These are phyloP conservation scores for Boletus patriciae DNA, from an alignment of 768 basidiomycete genomes.

Conservation along the genomic window DNA sequence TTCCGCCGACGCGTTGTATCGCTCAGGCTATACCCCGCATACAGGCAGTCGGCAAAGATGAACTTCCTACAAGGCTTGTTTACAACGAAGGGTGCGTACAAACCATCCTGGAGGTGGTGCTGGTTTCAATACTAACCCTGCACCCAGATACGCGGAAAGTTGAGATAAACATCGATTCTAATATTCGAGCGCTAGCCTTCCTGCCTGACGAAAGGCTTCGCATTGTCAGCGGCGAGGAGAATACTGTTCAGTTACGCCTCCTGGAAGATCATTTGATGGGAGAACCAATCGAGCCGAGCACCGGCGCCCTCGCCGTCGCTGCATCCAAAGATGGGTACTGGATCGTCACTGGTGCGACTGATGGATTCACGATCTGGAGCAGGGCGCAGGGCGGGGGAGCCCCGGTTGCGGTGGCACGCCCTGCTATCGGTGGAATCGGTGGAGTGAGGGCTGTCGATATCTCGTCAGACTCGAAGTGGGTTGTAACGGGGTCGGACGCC, in stretches of 20 bases:
- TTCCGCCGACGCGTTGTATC: not conserved
- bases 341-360: conserved; percentile 6
- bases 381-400: not conserved
- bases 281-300: conserved; percentile 4
- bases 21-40: not conserved
- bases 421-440: conserved; percentile 1
- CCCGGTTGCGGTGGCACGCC: not conserved
- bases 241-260: conserved; percentile 6
- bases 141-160: not conserved
- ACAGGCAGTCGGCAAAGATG: not conserved
- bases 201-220: not conserved
- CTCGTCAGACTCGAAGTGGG: conserved; percentile 21
- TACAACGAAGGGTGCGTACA: not conserved
- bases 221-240: conserved; percentile 16
- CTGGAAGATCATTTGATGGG: conserved; percentile 7
- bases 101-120: not conserved
- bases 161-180: conserved; percentile 4
- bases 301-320: conserved; percentile 6
- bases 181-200: conserved; percentile 15
- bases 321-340: conserved; percentile 10
- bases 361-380: conserved; percentile 17
- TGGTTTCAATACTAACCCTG: not conserved
- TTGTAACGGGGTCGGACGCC: conserved; percentile 18
- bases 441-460: conserved; percentile 18
- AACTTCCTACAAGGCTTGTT: not conserved